These are phyloP conservation scores for Alternaria sp. DNA, from an alignment of 2,329 filamentous ascomycete genomes.

Conservation along the genomic window DNA sequence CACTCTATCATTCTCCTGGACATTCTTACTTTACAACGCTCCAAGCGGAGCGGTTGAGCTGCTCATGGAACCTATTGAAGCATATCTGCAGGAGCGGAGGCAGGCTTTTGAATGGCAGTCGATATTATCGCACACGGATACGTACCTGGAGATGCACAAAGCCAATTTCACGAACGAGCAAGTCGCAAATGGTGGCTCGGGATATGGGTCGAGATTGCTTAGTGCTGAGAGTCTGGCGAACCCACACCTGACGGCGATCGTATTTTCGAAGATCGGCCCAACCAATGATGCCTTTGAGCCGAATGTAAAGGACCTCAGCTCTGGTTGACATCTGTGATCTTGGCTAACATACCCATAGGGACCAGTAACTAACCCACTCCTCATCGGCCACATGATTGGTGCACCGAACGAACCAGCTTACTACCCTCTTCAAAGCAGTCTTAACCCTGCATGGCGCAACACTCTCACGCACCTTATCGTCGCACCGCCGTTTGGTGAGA, in stretches of 20 bases:
- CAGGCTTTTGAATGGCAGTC: slow-evolving; percentile 21
- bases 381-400: slow-evolving; percentile 34
- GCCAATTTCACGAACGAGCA: slow-evolving; percentile 18
- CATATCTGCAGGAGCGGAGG: slow-evolving; percentile 10
- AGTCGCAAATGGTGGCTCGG: slow-evolving; percentile 28
- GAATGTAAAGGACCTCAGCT: slow-evolving; percentile 13
- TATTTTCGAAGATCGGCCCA: slow-evolving; percentile 25
- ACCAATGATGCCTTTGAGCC: slow-evolving; percentile 12
- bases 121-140: slow-evolving; percentile 11
- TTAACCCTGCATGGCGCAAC: slow-evolving; percentile 35
- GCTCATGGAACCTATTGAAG: slow-evolving; percentile 24
- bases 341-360: slow-evolving; percentile 13
- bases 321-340: neutral
- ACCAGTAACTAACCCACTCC: slow-evolving; percentile 17
- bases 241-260: slow-evolving; percentile 14
- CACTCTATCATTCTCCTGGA: slow-evolving; percentile 22
- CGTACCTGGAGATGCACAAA: slow-evolving; percentile 18
- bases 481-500: slow-evolving; percentile 19
- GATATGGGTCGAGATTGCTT: slow-evolving; percentile 30
- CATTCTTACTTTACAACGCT: slow-evolving; percentile 30
- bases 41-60: slow-evolving; percentile 24
- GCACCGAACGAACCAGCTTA: slow-evolving; percentile 18
- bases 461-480: slow-evolving; percentile 29
- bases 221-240: slow-evolving; percentile 24
- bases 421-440: slow-evolving; percentile 18